Evolutionary conservation across 495 filamentous ascomycete genomes (phyloP).

Genomic region (Aspergillus ostianus): DNA sequence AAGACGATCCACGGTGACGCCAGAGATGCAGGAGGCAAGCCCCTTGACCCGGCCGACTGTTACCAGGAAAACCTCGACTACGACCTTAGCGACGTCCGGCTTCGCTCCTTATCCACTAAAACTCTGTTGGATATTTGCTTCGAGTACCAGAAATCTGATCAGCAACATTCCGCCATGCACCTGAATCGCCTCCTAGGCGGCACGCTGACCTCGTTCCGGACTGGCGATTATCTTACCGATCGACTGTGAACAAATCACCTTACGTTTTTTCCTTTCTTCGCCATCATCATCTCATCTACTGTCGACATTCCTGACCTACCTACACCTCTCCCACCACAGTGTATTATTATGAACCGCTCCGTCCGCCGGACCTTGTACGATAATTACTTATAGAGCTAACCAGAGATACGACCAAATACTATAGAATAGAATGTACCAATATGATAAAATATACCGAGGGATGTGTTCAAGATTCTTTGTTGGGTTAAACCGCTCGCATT

Average conservation of each 20-base stretch:
- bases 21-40: not conserved
- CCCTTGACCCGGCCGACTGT: slow-evolving; percentile 20
- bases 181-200: slow-evolving; percentile 38
- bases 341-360: not conserved
- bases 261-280: too few relatives aligned
- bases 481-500: not conserved
- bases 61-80: slow-evolving; percentile 41
- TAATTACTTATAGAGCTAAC: not conserved
- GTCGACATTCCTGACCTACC: too few relatives aligned
- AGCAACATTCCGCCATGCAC: slow-evolving; percentile 16
- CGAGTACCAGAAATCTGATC: slow-evolving; percentile 27
- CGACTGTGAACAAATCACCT: not conserved
- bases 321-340: not conserved
- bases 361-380: not conserved
- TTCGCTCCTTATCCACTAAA: slow-evolving; percentile 18
- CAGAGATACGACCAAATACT: not conserved
- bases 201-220: slow-evolving; percentile 28
- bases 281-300: too few relatives aligned
- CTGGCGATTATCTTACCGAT: slow-evolving; percentile 13
- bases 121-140: slow-evolving; percentile 35
- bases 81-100: slow-evolving; percentile 31
- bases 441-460: not conserved
- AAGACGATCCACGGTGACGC: slow-evolving; percentile 16
- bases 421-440: not conserved
- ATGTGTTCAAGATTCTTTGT: not conserved